phyloP scores from a whole-genome alignment of 2,329 filamentous ascomycete genomes.

The Tolypocladium ovalisporum region DNA sequence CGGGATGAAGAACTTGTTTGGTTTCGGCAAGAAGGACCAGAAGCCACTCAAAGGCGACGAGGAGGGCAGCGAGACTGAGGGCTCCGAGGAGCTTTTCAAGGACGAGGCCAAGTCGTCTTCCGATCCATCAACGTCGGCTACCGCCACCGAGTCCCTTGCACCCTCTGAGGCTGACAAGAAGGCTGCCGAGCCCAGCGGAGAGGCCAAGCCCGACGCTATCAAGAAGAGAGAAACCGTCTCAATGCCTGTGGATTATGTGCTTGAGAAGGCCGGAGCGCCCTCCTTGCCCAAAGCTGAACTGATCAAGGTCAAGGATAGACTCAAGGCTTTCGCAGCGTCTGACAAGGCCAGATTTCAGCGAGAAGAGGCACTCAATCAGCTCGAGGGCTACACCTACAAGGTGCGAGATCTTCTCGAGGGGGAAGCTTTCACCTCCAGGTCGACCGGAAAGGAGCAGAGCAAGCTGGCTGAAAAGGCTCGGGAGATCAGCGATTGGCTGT shows the following conservation, averaged over 20 bases:
- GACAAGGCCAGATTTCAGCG: constrained; percentile 66
- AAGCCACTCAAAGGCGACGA: constrained; percentile 60
- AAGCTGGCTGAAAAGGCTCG: constrained; percentile 58
- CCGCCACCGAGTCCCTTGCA: constrained; percentile 12
- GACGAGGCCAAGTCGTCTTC: constrained; percentile 23
- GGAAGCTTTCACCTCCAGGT: constrained; percentile 59
- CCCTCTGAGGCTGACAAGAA: constrained; percentile 16
- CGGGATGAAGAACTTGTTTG: constrained; percentile 91
- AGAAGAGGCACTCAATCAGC: constrained; percentile 80
- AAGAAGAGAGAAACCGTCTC: constrained; percentile 48
- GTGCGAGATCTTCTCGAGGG: constrained; percentile 73
- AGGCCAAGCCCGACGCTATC: constrained; percentile 40
- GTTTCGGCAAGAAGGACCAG: constrained; percentile 83
- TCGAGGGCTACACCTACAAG: constrained; percentile 91
- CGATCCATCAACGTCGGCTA: constrained; percentile 1
- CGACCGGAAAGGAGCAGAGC: constrained; percentile 57
- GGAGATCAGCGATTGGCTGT: constrained; percentile 78
- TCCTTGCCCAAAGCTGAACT: constrained; percentile 37
- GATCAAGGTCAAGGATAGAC: constrained; percentile 51
- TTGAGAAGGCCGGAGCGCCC: constrained; percentile 40
- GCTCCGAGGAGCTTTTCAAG: constrained; percentile 28
- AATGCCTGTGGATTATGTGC: constrained; percentile 38
- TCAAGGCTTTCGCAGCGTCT: constrained; percentile 76
- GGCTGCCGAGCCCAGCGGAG: constrained; percentile 29
- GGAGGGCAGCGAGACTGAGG: constrained; percentile 29